phyloP scores from a whole-genome alignment of 352 stramenopile genomes.

The Saprolegnia parasitica region DNA sequence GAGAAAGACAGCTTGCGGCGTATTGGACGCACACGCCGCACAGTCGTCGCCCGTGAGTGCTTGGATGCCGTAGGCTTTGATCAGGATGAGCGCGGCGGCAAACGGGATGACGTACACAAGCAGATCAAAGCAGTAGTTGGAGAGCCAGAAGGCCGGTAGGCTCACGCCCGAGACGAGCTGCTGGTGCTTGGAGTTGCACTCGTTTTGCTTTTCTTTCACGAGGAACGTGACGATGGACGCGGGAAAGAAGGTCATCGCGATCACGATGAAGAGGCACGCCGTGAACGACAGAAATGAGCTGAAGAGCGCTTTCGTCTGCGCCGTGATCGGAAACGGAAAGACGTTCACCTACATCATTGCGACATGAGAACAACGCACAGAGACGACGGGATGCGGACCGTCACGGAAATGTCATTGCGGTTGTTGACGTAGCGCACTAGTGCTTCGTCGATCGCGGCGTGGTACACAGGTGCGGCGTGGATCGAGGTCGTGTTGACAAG shows the following conservation, averaged over 20 bases:
- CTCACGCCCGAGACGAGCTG: slow-evolving; percentile 93
- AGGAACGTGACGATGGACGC: slow-evolving; percentile 92
- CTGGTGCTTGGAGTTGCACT: slow-evolving; percentile 94
- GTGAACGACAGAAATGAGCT: slow-evolving; percentile 61
- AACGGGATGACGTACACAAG: slow-evolving; percentile 85
- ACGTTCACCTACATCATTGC: too few relatives aligned
- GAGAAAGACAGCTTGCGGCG: slow-evolving; percentile 48
- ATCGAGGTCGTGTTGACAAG: slow-evolving; percentile 63
- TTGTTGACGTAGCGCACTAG: slow-evolving; percentile 53
- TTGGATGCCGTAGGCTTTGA: slow-evolving; percentile 46
- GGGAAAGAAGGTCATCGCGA: slow-evolving; percentile 90
- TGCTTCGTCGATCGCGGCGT: slow-evolving; percentile 54
- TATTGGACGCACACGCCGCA: slow-evolving; percentile 41
- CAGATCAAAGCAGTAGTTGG: slow-evolving; percentile 93
- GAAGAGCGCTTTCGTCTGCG: slow-evolving; percentile 43
- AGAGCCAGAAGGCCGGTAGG: slow-evolving; percentile 92
- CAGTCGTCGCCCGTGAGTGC: slow-evolving; percentile 48
- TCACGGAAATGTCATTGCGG: slow-evolving; percentile 57
- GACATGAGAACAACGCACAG: too few relatives aligned
- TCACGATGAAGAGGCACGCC: slow-evolving; percentile 80
- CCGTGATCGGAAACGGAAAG: slow-evolving; percentile 46
- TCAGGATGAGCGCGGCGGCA: slow-evolving; percentile 39
- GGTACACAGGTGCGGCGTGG: slow-evolving; percentile 55
- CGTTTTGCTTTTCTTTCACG: slow-evolving; percentile 91
- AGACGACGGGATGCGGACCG: too few relatives aligned